Evolutionary conservation across 495 filamentous ascomycete species (phyloP).

Genomic region (Xylaria cubensis): DNA sequence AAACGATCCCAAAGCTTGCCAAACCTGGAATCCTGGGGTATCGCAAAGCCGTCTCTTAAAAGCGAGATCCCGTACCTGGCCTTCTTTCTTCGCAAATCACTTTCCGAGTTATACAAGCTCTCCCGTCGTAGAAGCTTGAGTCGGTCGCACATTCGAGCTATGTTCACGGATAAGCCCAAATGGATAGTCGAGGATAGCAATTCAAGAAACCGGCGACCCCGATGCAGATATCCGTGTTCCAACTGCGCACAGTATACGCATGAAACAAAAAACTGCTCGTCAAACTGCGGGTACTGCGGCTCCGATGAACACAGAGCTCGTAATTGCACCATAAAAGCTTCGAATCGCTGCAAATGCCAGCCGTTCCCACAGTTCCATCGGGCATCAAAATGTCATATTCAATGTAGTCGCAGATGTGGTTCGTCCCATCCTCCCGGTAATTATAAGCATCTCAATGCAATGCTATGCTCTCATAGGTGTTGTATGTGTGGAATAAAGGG

Average conservation of each 20-base stretch:
- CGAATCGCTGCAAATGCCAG: slow-evolving; percentile 48
- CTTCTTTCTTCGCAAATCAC: slow-evolving; percentile 37
- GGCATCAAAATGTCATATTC: slow-evolving; percentile 38
- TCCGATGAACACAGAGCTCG: slow-evolving; percentile 35
- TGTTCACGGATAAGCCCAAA: slow-evolving; percentile 40
- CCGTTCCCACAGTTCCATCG: slow-evolving; percentile 47
- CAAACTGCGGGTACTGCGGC: slow-evolving; percentile 44
- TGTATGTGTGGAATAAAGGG: slow-evolving; percentile 50
- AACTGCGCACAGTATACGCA: slow-evolving; percentile 43
- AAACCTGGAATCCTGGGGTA: neutral
- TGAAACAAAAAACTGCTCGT: slow-evolving; percentile 30
- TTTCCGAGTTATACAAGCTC: slow-evolving; percentile 40
- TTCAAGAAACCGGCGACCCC: neutral
- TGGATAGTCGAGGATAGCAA: neutral
- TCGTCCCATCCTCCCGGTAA: slow-evolving; percentile 30
- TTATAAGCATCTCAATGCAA: slow-evolving; percentile 43
- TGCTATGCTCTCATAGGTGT: slow-evolving; percentile 45
- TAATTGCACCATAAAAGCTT: slow-evolving; percentile 37
- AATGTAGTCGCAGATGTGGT: slow-evolving; percentile 44
- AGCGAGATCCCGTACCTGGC: neutral
- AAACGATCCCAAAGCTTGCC: slow-evolving; percentile 17
- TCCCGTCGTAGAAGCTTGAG: slow-evolving; percentile 49
- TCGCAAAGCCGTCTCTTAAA: neutral
- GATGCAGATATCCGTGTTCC: slow-evolving; percentile 32
- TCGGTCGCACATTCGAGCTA: slow-evolving; percentile 44